phyloP scores from a whole-genome alignment of 148 eudicot species.

The Polygonum maritimum region DNA sequence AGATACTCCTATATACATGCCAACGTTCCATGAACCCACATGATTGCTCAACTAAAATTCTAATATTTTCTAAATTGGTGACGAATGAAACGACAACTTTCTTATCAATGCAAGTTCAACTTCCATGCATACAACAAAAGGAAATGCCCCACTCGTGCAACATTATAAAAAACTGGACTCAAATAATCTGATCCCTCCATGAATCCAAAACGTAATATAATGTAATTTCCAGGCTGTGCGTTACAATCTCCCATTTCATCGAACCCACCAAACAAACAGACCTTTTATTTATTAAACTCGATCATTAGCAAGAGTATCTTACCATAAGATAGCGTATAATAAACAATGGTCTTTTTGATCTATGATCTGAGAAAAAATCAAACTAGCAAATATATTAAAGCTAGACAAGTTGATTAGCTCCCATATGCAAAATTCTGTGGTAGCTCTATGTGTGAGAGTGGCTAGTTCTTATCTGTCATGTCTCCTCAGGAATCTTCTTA shows the following conservation, averaged over 20 bases:
- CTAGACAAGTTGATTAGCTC: neutral
- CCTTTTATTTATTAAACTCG: neutral
- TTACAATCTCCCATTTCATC: neutral
- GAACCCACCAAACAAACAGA: neutral
- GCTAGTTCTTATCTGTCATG: neutral
- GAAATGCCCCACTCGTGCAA: constrained; percentile 4
- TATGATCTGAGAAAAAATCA: no score
- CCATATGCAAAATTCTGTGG: neutral
- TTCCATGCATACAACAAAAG: neutral
- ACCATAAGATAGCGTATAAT: neutral
- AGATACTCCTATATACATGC: neutral
- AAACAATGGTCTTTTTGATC: neutral
- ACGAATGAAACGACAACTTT: constrained; percentile 4
- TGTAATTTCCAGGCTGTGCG: neutral
- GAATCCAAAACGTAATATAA: neutral
- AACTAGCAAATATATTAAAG: no score
- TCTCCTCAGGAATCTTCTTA: neutral
- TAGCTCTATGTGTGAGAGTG: neutral
- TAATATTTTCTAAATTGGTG: neutral
- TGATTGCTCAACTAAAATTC: neutral
- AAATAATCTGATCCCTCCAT: neutral
- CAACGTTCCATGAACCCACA: constrained; percentile 6
- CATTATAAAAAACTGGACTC: neutral
- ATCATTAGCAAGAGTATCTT: neutral
- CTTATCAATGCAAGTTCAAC: neutral